Conservation (phyloP, 495 filamentous ascomycete species). For the Extremus antarcticus region DNA sequence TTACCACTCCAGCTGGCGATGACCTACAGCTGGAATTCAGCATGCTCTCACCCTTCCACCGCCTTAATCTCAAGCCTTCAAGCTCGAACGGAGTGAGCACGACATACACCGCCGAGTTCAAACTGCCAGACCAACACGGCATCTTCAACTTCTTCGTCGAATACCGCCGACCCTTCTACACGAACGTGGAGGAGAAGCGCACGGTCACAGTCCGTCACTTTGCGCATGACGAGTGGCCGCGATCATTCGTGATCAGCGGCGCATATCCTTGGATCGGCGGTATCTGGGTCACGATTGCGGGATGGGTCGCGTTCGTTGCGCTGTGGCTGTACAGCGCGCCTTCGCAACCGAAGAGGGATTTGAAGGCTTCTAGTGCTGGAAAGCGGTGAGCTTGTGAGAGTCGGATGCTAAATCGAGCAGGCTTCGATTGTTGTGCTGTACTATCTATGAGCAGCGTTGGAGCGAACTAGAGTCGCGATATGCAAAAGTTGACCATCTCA, state of each 20-base stretch:
- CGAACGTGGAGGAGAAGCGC: slow-evolving; percentile 83
- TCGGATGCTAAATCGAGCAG: too few species aligned
- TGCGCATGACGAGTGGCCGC: slow-evolving; percentile 91
- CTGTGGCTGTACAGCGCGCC: slow-evolving; percentile 70
- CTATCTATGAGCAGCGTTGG: neutral
- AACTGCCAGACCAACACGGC: slow-evolving; percentile 86
- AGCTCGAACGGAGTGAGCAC: slow-evolving; percentile 51
- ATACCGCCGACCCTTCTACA: slow-evolving; percentile 90
- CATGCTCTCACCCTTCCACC: slow-evolving; percentile 98
- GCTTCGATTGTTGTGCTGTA: neutral
- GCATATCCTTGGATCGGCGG: slow-evolving; percentile 96
- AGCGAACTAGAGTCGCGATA: neutral
- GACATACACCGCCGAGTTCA: slow-evolving; percentile 65
- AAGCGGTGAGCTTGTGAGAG: slow-evolving; percentile 1
- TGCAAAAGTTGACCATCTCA: neutral
- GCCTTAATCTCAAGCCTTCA: slow-evolving; percentile 57
- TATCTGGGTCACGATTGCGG: slow-evolving; percentile 68
- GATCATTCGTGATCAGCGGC: slow-evolving; percentile 77
- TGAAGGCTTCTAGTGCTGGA: neutral
- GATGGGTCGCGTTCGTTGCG: slow-evolving; percentile 74
- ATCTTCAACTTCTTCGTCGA: slow-evolving; percentile 95
- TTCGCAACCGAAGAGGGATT: slow-evolving; percentile 47
- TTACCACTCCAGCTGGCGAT: slow-evolving; percentile 56
- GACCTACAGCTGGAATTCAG: slow-evolving; percentile 86
- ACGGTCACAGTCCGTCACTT: slow-evolving; percentile 91